Percentiles rank a stretch among this genome's conserved stretches.
Conservation (phyloP, 768 basidiomycete genomes). For the Leccinum sublutescens region DNA sequence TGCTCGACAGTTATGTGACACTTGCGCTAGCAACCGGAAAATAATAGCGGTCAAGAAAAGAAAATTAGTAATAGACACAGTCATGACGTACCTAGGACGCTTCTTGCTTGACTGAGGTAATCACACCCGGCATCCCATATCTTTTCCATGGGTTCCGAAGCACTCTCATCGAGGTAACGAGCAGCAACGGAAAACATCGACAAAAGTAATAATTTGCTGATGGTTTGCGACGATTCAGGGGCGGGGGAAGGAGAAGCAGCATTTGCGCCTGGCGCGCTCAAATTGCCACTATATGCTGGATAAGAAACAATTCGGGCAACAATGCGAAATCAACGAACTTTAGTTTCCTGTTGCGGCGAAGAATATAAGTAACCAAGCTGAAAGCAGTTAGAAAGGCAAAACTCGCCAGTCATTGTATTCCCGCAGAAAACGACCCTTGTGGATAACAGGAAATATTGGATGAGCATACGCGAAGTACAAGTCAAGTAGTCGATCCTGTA, state of each 20-base stretch:
- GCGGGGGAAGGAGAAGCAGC: slow-evolving; percentile 11
- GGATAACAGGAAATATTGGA: slow-evolving; percentile 79
- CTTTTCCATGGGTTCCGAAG: slow-evolving; percentile 48
- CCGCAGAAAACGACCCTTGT: slow-evolving; percentile 64
- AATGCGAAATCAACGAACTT: slow-evolving; percentile 14
- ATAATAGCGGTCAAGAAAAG: neutral
- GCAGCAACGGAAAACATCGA: slow-evolving; percentile 83
- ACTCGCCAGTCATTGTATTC: slow-evolving; percentile 57
- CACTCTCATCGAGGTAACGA: slow-evolving; percentile 55
- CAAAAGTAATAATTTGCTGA: slow-evolving; percentile 68
- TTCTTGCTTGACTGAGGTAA: slow-evolving; percentile 61
- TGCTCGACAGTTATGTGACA: slow-evolving; percentile 64
- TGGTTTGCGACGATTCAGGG: slow-evolving; percentile 56
- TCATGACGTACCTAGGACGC: slow-evolving; percentile 54
- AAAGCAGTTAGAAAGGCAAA: neutral
- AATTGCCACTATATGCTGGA: slow-evolving; percentile 32
- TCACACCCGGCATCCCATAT: slow-evolving; percentile 71
- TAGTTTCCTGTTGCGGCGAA: slow-evolving; percentile 23
- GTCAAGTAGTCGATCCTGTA: slow-evolving; percentile 67
- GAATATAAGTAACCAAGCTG: slow-evolving; percentile 3
- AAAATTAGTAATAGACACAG: neutral
- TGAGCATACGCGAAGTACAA: slow-evolving; percentile 85
- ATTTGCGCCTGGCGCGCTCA: slow-evolving; percentile 31
- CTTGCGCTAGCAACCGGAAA: slow-evolving; percentile 43
- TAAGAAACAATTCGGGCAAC: slow-evolving; percentile 10